Evolutionary conservation across 805 yeast genomes (phyloP), one percentile per base, ranked within the genome.

Genomic region (Candida xyloterini): DNA sequence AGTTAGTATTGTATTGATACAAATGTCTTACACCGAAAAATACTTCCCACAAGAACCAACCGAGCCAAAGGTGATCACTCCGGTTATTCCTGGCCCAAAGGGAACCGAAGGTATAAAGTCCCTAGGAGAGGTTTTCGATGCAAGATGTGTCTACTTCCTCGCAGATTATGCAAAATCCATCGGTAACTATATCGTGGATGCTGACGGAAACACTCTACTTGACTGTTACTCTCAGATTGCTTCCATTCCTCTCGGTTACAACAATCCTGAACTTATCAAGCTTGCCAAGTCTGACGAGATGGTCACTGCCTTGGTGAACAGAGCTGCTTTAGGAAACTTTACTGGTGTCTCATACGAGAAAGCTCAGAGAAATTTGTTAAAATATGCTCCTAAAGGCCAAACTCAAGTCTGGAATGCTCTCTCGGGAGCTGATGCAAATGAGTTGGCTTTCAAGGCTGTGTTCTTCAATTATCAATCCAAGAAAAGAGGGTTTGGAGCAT

Each of bases 401-500:
- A 73, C 70, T 53, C 68, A 76, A 52, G 76, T 87, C 41, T 87
- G 93, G 90, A 75, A 84, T 22, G 91, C 84, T 35, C 68, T 85
- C 48, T 78, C 89, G 14, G 95, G 95, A 50, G 86, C 93, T 29
- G 95, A 85, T 57, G 95, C 95, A 53, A 84, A 84, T 61, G 95
- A 86, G 66, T 73, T 84, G 57, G 95, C 95, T 15, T 86, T 80
- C 74, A 86, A 86, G 68, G 95, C 95, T 43, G 89, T 89, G 14
- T 86, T 85, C 63, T 78, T 86, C 68, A 84, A 82, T 72, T 82
- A 82, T 63, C 88, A 81, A 56, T 65, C 78, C 40, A 68, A 74
- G 56, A 71, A 72, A 66, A 80, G 95, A 65, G 87, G 90, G 41
- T 75, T 67, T 57, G 59, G 63, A n/a, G 70, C 69, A 16, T 86